Evolutionary conservation across 345 rosid genomes (phyloP).

Genomic region (Anastatica hierochuntica): DNA sequence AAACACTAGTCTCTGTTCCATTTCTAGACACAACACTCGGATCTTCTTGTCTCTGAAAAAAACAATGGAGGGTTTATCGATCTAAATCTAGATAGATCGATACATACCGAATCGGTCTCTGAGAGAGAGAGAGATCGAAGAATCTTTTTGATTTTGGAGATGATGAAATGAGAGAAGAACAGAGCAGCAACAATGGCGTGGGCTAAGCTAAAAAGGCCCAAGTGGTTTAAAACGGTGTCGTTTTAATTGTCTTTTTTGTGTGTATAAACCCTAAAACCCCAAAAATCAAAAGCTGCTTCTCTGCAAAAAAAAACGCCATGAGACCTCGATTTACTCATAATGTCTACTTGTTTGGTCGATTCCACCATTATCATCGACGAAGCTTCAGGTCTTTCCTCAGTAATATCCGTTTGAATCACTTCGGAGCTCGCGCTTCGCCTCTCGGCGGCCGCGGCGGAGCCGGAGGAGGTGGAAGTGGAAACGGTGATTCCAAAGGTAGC

Average conservation of each 20-base stretch:
- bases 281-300: not conserved
- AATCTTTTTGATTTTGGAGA: too few species aligned
- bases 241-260: constrained; percentile 14
- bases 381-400: constrained; percentile 38
- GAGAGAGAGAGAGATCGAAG: too few species aligned
- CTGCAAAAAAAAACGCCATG: constrained; percentile 26
- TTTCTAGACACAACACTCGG: too few species aligned
- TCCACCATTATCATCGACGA: constrained; percentile 32
- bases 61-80: too few species aligned
- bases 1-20: constrained; percentile 55
- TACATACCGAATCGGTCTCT: too few species aligned
- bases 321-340: constrained; percentile 32
- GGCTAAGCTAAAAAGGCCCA: not conserved
- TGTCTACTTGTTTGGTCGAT: constrained; percentile 24
- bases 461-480: constrained; percentile 20
- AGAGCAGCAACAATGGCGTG: too few species aligned
- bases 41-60: too few species aligned
- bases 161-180: too few species aligned
- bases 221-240: not conserved
- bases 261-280: constrained; percentile 7
- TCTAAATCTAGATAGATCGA: too few species aligned
- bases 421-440: constrained; percentile 35
- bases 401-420: constrained; percentile 30
- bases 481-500: constrained; percentile 49
- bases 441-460: constrained; percentile 33